Evolutionary conservation across 352 stramenopile species (phyloP).

Genomic region (Bremia lactucae): DNA sequence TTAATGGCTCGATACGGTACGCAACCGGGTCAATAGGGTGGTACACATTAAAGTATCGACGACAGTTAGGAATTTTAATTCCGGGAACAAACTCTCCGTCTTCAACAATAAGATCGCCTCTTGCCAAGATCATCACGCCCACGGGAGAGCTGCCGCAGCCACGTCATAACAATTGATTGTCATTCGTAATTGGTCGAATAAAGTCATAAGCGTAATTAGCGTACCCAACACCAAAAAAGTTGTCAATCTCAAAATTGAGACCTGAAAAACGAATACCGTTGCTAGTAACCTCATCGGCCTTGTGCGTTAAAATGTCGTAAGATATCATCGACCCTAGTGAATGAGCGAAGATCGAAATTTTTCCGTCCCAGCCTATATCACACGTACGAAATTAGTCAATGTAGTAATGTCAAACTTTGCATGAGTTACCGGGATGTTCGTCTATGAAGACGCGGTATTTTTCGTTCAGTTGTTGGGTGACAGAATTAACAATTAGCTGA

Average conservation of each 20-base stretch:
- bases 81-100: constrained; percentile 66
- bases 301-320: constrained; percentile 87
- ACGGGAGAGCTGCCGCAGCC: constrained; percentile 50
- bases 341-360: constrained; percentile 86
- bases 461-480: constrained; percentile 80
- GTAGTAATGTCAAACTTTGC: background rate
- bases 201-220: background rate
- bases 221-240: constrained; percentile 78
- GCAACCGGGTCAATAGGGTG: constrained; percentile 88
- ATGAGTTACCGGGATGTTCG: constrained; percentile 50
- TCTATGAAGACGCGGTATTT: constrained; percentile 88
- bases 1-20: constrained; percentile 85
- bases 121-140: constrained; percentile 71
- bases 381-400: background rate
- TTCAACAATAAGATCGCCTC: constrained; percentile 66
- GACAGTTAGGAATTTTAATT: constrained; percentile 71
- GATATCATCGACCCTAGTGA: constrained; percentile 86
- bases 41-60: constrained; percentile 87
- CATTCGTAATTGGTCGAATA: background rate
- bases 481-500: constrained; percentile 86
- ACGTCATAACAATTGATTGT: constrained; percentile 1
- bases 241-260: constrained; percentile 80
- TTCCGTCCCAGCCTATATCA: constrained; percentile 64
- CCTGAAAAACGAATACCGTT: constrained; percentile 70
- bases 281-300: constrained; percentile 36